These are phyloP conservation scores for Neurospora sp. DNA, from an alignment of 2,329 filamentous ascomycete genomes.

Conservation along the genomic window DNA sequence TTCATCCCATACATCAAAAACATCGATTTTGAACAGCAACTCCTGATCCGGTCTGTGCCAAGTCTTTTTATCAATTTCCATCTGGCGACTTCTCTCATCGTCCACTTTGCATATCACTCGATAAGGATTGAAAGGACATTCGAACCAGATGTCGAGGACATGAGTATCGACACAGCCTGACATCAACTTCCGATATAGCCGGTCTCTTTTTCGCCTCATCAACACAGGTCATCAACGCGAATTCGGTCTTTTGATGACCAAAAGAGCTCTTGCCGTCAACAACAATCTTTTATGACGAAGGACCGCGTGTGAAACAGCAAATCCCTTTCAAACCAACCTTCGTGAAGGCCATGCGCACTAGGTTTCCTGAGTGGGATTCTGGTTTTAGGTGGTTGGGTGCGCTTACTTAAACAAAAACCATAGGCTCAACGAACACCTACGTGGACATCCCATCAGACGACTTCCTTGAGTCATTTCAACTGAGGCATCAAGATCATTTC, in stretches of 20 bases:
- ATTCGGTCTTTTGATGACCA: background rate
- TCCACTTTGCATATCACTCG: background rate
- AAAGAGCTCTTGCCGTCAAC: background rate
- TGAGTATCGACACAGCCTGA: background rate
- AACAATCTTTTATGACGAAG: background rate
- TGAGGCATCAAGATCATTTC: background rate
- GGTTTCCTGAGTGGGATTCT: conserved; percentile 3
- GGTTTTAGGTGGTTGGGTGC: conserved; percentile 8
- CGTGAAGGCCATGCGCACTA: conserved; percentile 12
- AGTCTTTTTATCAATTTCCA: background rate
- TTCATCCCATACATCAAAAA: background rate
- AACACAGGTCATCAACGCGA: background rate
- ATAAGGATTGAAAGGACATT: background rate
- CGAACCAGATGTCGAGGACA: background rate
- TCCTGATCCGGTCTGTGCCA: background rate
- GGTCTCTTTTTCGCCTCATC: background rate
- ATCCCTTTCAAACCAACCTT: background rate
- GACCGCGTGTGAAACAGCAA: background rate
- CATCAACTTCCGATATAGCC: background rate
- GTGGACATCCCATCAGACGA: background rate
- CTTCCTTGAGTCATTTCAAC: background rate
- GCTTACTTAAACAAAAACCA: background rate
- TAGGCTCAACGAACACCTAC: background rate
- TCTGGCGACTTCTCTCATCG: background rate
- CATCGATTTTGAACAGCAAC: background rate